Evolutionary conservation across 2,329 filamentous ascomycete species (phyloP), one percentile per base, ranked within the genome.

Genomic region (Coniella lustricola): DNA sequence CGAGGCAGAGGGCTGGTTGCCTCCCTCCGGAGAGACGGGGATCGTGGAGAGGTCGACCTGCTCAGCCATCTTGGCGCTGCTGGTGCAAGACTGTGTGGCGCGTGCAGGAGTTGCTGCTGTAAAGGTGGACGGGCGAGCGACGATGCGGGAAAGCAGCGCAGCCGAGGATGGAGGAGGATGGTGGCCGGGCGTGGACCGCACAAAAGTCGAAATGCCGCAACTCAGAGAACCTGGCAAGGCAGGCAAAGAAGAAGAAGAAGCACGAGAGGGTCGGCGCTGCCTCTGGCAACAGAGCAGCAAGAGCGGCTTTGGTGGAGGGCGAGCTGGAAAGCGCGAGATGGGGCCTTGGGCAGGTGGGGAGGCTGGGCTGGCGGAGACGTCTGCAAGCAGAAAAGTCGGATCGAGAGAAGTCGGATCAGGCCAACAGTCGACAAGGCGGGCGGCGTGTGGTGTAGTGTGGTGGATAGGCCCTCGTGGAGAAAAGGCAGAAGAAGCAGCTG

Each of bases 21-120:
- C 77, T 55, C 84, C 80, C 54, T 74, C 76, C 45, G 80, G 81
- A 44, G 79, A 82, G 65, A 85, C 77, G 58, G 81, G 81, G 51
- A 85, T 84, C 44, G 81, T 84, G 51, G 79, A 81, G 53, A 84
- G 72, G 57, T 85, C 81, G 65, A 84, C 81, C 64, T 81, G 81
- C 60, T 78, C 66, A 42, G 69, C 62, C 69, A 72, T 72, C 42
- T 60, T 65, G 44, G 29, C 37, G 34, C 17, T 14, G 38, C 40
- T 22, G 18, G 34, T 33, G 5, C 16, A 21, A 32, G n/a, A 20
- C 5, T 29, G 25, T 18, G 16, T 45, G 43, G 44, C 36, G 35
- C 20, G 44, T 34, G 40, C 16, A 39, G 42, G 17, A 20, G 25
- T 18, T n/a, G 34, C 12, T 17, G 17, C 21, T 35, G 22, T 5